These are phyloP conservation scores for Ogataea henricii DNA, from an alignment of 805 yeast genomes.

Conservation along the genomic window DNA sequence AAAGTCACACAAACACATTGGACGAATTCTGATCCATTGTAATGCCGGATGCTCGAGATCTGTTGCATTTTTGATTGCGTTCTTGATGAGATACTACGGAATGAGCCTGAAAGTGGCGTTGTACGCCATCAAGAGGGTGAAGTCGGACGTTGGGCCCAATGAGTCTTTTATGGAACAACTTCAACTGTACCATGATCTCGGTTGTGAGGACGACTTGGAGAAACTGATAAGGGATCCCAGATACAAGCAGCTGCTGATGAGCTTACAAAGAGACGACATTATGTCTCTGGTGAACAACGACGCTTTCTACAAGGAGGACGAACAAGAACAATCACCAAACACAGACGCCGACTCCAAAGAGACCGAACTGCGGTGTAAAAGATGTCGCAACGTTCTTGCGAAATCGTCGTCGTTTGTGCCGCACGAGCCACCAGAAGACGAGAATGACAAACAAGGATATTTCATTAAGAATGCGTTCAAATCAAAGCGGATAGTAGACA, in stretches of 20 bases:
- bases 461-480: conserved; percentile 66
- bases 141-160: conserved; percentile 68
- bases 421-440: conserved; percentile 64
- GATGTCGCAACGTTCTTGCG: conserved; percentile 76
- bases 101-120: conserved; percentile 62
- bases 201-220: conserved; percentile 40
- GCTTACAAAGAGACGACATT: conserved; percentile 29
- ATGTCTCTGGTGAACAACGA: conserved; percentile 16
- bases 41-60: conserved; percentile 56
- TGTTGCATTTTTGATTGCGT: conserved; percentile 47
- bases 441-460: conserved; percentile 62
- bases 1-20: conserved; percentile 39
- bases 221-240: conserved; percentile 18
- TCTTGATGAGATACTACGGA: conserved; percentile 53
- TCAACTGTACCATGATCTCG: conserved; percentile 53
- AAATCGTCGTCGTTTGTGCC: conserved; percentile 57
- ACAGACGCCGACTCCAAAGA: not conserved
- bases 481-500: conserved; percentile 59
- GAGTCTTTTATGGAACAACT: conserved; percentile 74
- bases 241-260: conserved; percentile 47
- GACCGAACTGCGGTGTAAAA: conserved; percentile 64
- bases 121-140: conserved; percentile 71
- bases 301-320: conserved; percentile 16
- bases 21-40: conserved; percentile 53
- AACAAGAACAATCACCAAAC: not conserved